phyloP scores from a whole-genome alignment of 345 rosid genomes.

The Dipteronia sinensis region DNA sequence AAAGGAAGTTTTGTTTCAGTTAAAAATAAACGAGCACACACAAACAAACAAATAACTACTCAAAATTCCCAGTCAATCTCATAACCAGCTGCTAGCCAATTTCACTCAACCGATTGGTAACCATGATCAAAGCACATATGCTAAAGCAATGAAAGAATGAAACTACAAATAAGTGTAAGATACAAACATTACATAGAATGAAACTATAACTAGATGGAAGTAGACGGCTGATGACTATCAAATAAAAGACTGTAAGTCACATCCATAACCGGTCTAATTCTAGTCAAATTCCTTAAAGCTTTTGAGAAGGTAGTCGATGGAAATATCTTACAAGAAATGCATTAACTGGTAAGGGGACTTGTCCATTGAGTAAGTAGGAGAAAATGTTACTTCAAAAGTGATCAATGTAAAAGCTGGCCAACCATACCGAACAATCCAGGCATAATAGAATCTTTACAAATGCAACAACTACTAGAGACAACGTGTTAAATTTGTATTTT shows the following conservation, averaged over 20 bases:
- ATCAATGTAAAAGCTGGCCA: not conserved
- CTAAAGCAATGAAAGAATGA: not conserved
- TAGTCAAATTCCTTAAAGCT: not conserved
- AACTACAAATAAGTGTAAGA: not conserved
- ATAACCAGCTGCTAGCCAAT: slow-evolving; percentile 1
- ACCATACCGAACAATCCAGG: not conserved
- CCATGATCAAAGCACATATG: not conserved
- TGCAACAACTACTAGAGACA: not conserved
- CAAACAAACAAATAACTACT: not conserved
- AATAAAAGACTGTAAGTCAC: no score
- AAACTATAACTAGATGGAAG: not conserved
- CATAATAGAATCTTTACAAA: not conserved
- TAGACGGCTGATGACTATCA: no score
- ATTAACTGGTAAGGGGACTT: not conserved
- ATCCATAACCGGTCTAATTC: no score
- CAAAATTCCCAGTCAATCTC: not conserved
- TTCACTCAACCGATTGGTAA: no score
- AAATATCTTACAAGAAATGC: not conserved
- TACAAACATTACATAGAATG: not conserved
- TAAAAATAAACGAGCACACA: not conserved
- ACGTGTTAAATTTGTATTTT: not conserved
- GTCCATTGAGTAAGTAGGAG: not conserved
- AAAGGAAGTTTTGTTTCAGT: not conserved
- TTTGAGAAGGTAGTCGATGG: not conserved
- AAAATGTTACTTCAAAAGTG: not conserved